Percentiles rank a stretch among this genome's conserved stretches.
Evolutionary conservation across 2,329 filamentous ascomycete species (phyloP).

Genomic region (Sarocladium brachiariae): DNA sequence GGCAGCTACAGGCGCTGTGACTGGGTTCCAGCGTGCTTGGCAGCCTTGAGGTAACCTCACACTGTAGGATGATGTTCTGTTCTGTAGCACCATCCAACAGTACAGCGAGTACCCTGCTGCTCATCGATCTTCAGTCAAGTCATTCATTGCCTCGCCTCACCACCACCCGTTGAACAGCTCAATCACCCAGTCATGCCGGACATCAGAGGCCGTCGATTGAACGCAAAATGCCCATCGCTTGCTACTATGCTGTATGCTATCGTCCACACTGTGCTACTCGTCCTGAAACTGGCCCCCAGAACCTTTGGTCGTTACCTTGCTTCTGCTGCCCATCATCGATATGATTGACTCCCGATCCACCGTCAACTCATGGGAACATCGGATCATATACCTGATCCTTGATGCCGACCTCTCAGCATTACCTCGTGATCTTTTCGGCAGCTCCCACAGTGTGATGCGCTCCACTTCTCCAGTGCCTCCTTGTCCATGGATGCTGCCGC

Average conservation of each 20-base stretch:
- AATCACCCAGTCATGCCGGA: neutral
- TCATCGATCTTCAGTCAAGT: too few species aligned
- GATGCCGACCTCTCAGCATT: constrained; percentile 23
- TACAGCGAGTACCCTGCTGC: too few species aligned
- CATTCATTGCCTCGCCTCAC: too few species aligned
- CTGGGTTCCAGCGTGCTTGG: too few species aligned
- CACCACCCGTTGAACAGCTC: too few species aligned
- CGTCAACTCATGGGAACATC: too few species aligned
- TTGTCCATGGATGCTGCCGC: constrained; percentile 23
- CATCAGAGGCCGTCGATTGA: neutral
- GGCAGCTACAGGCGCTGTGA: neutral
- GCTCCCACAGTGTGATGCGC: constrained; percentile 49
- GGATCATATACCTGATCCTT: constrained; percentile 14
- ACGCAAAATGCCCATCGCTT: neutral
- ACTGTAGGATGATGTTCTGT: too few species aligned
- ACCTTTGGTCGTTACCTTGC: too few species aligned
- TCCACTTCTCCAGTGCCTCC: constrained; percentile 39
- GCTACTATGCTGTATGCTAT: constrained; percentile 2
- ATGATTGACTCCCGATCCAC: neutral
- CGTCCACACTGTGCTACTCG: too few species aligned
- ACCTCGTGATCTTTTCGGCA: constrained; percentile 38
- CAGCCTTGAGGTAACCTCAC: too few species aligned
- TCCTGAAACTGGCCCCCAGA: too few species aligned
- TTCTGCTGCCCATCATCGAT: neutral
- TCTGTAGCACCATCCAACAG: too few species aligned